Evolutionary conservation across 257 asterid species (phyloP), one percentile per base, ranked within the genome.

Genomic region (Rehmannia glutinosa): DNA sequence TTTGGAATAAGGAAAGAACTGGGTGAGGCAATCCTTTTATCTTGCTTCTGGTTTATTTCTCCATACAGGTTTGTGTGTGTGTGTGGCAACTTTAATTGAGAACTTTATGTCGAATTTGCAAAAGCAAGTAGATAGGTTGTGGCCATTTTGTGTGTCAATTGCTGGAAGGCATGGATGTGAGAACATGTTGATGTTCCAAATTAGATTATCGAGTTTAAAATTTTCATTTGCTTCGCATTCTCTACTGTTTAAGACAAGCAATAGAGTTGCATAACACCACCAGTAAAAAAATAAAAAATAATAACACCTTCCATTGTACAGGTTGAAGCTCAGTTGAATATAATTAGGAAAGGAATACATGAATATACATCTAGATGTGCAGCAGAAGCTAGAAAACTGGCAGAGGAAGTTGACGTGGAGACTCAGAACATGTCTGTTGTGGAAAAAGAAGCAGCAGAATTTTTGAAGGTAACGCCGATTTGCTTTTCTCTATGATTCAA

Each of bases 391-490:
- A 75, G 79, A 54, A 81, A 71, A 73, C 71, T 87, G 77, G 84
- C 69, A n/a, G 95, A 81, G 42, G 90, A 85, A 69, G 76, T 81
- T 50, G 89, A 86, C 52, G 64, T 51, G 62, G 89, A 90, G 72
- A 80, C 73, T 46, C 80, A 53, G 13, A 82, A 75, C 41, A 62
- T 84, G 77, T 81, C 76, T 41, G 54, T 25, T 46, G 80, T 82
- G 6, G 96, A 90, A 81, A 86, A 83, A 51, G 96, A 84, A 75
- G 93, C 86, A 3, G 82, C 78, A 10, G 95, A 85, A 7, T 76
- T 79, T 61, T 68, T 92, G 63, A 73, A 84, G 88, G 98, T 89
- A 74, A 79, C 17, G 33, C 15, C 51, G 1, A 21, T 51, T 39
- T 43, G 10, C 43, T 5, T 38, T 35, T 49, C 2, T 28, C 33